phyloP scores from a whole-genome alignment of 2,329 filamentous ascomycete genomes.

The Plectosphaerella cucumerina region DNA sequence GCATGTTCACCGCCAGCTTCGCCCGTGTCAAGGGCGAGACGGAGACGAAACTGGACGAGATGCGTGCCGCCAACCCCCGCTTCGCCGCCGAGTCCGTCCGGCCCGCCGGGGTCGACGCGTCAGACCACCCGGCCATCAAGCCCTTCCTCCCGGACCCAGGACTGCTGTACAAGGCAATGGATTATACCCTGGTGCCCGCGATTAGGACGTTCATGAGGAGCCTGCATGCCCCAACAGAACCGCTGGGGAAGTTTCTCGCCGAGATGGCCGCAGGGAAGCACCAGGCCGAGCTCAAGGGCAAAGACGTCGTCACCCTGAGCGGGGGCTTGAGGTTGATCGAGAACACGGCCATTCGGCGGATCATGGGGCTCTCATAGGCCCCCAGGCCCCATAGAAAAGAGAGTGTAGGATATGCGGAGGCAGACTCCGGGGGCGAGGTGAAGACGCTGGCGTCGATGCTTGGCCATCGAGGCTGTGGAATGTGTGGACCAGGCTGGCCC shows the following conservation, averaged over 20 bases:
- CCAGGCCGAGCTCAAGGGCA: constrained; percentile 18
- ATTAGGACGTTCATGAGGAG: constrained; percentile 16
- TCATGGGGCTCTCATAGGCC: constrained; percentile 19
- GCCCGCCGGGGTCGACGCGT: constrained; percentile 54
- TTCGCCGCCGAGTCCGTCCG: constrained; percentile 55
- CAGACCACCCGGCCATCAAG: constrained; percentile 33
- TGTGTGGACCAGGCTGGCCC: no score
- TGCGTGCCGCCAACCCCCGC: constrained; percentile 37
- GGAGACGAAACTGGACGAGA: constrained; percentile 53
- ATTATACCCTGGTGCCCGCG: constrained; percentile 17
- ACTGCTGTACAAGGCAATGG: constrained; percentile 5
- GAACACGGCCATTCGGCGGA: constrained; percentile 28
- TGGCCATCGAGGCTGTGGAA: no score
- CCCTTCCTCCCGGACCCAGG: constrained; percentile 33
- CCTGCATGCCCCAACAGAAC: constrained; percentile 35
- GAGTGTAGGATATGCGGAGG: no score
- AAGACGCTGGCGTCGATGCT: no score
- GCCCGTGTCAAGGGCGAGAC: constrained; percentile 63
- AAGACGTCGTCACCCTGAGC: constrained; percentile 24
- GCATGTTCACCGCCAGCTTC: constrained; percentile 52
- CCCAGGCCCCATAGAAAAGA: no score
- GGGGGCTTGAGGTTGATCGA: constrained; percentile 30
- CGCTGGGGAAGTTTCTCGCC: constrained; percentile 37
- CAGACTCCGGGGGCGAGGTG: no score
- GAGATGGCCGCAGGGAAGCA: constrained; percentile 40